phyloP scores from a whole-genome alignment of 2,329 filamentous ascomycete species.

The Echinosphaeria canescens region DNA sequence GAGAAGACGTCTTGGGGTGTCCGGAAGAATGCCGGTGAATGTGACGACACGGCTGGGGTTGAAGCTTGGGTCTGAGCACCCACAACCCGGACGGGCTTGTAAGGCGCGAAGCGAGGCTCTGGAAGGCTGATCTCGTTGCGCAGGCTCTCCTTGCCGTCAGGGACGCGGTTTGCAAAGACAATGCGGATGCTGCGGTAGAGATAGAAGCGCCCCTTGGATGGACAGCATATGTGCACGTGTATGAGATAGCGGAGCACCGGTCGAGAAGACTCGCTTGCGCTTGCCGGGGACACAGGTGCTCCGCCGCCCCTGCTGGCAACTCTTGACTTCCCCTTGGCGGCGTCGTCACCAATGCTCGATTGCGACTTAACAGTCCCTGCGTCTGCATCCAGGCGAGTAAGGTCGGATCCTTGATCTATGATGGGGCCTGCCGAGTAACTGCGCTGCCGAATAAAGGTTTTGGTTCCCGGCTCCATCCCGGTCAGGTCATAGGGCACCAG shows the following conservation, averaged over 20 bases:
- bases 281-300: slow-evolving; percentile 5
- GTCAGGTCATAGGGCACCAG: slow-evolving; percentile 80
- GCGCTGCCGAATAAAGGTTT: slow-evolving; percentile 88
- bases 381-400: no score
- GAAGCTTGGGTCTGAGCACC: slow-evolving; percentile 10
- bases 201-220: slow-evolving; percentile 64
- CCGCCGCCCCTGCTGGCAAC: no score
- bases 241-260: slow-evolving; percentile 76
- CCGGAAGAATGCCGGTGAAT: no score
- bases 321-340: no score
- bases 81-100: slow-evolving; percentile 45
- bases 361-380: no score
- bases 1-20: no score
- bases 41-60: slow-evolving; percentile 1
- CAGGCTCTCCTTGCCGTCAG: slow-evolving; percentile 84
- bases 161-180: slow-evolving; percentile 90
- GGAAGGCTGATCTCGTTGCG: slow-evolving; percentile 78
- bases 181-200: slow-evolving; percentile 84
- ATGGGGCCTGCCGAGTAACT: slow-evolving; percentile 79
- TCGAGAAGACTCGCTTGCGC: slow-evolving; percentile 19
- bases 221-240: slow-evolving; percentile 83
- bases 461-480: slow-evolving; percentile 84
- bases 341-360: no score
- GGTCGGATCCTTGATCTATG: slow-evolving; percentile 36
- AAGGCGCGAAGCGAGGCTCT: slow-evolving; percentile 68